A percentile compares a stretch with the other conserved stretches of the same genome.
These are phyloP conservation scores for Crepidotus variabilis DNA, from an alignment of 768 basidiomycete species.

Conservation along the genomic window DNA sequence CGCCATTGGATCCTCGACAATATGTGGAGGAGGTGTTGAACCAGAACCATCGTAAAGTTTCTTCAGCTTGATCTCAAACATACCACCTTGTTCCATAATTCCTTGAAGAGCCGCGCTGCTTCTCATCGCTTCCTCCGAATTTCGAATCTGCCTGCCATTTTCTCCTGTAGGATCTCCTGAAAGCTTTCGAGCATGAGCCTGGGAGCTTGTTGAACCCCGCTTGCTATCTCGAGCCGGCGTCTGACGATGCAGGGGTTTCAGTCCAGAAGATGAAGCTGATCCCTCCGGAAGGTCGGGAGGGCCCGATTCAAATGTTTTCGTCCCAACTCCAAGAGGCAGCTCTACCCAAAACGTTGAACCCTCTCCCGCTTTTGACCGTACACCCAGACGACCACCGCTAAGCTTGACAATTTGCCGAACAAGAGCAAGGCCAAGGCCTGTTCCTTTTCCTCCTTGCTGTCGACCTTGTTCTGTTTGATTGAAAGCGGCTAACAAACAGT, in stretches of 20 bases:
- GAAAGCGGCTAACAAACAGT: slow-evolving; percentile 49
- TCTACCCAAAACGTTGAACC: slow-evolving; percentile 93
- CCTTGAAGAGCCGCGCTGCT: slow-evolving; percentile 52
- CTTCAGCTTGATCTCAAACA: slow-evolving; percentile 7
- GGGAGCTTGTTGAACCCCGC: slow-evolving; percentile 15
- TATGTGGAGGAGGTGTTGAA: neutral
- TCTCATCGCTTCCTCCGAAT: slow-evolving; percentile 23
- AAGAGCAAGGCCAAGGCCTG: slow-evolving; percentile 72
- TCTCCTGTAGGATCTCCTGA: neutral
- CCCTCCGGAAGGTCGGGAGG: slow-evolving; percentile 20
- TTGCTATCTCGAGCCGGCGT: neutral
- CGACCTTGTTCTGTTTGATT: slow-evolving; percentile 77
- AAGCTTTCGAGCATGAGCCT: neutral
- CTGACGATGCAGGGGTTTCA: slow-evolving; percentile 16
- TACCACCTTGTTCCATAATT: slow-evolving; percentile 51
- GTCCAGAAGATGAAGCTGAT: slow-evolving; percentile 18
- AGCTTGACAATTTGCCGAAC: slow-evolving; percentile 78
- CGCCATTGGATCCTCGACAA: slow-evolving; percentile 4
- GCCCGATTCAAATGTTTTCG: slow-evolving; percentile 34
- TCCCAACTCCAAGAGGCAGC: slow-evolving; percentile 72
- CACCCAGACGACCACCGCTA: slow-evolving; percentile 70
- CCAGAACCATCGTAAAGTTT: neutral
- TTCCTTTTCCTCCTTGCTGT: slow-evolving; percentile 70
- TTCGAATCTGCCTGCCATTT: slow-evolving; percentile 20
- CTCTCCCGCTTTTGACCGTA: slow-evolving; percentile 55